These are phyloP conservation scores for Phytophthora crassamura DNA, from an alignment of 352 stramenopile species.

Conservation along the genomic window DNA sequence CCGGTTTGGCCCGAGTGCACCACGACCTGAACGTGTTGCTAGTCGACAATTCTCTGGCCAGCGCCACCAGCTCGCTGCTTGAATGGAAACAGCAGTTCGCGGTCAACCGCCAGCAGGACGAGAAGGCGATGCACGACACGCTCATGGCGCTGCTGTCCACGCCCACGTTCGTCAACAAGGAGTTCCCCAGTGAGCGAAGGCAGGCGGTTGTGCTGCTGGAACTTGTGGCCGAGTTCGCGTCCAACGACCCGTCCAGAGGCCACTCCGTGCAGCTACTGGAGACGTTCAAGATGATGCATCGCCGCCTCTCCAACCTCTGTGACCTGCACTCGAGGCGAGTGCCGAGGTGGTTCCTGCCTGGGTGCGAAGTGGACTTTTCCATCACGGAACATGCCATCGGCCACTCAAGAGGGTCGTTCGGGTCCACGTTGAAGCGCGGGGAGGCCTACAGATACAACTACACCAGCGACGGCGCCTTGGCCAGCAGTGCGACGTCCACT, in stretches of 20 bases:
- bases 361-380: conserved; percentile 59
- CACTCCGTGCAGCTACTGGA: conserved; percentile 63
- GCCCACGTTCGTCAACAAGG: conserved; percentile 62
- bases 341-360: conserved; percentile 65
- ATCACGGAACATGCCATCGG: conserved; percentile 41
- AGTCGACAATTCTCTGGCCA: conserved; percentile 36
- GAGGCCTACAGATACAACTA: conserved; percentile 59
- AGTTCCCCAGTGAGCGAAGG: conserved; percentile 54
- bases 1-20: conserved; percentile 43
- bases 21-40: conserved; percentile 50
- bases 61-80: conserved; percentile 38
- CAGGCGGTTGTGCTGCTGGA: conserved; percentile 69
- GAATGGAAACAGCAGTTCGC: conserved; percentile 60
- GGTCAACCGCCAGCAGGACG: conserved; percentile 58
- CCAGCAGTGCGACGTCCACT: conserved; percentile 39
- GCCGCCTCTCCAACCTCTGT: conserved; percentile 56
- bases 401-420: conserved; percentile 46
- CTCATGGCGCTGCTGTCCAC: conserved; percentile 55
- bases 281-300: conserved; percentile 71
- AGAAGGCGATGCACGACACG: conserved; percentile 65
- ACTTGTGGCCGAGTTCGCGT: conserved; percentile 57
- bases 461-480: conserved; percentile 38
- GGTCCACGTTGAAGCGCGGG: conserved; percentile 57
- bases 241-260: conserved; percentile 36
- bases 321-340: conserved; percentile 59